Conservation (phyloP, 2,329 filamentous ascomycete genomes). For the Microdochium bolleyi region DNA sequence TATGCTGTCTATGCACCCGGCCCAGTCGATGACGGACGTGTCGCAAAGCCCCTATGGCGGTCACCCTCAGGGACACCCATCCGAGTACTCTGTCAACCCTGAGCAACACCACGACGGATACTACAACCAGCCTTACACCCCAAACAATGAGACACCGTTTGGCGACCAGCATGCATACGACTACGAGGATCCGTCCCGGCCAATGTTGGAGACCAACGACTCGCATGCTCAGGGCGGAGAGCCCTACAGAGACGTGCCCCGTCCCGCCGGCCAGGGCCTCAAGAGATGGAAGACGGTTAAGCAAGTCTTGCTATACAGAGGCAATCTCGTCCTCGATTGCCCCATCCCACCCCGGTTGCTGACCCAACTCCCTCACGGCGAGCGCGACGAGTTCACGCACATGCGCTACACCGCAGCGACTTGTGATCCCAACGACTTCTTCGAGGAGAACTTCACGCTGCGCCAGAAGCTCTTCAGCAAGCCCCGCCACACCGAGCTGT, state of each 20-base stretch:
- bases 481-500: slow-evolving; percentile 82
- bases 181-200: slow-evolving; percentile 57
- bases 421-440: slow-evolving; percentile 92
- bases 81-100: slow-evolving; percentile 70
- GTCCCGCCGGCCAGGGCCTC: slow-evolving; percentile 39
- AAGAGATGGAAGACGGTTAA: slow-evolving; percentile 98
- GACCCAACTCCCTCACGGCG: slow-evolving; percentile 81
- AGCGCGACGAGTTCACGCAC: slow-evolving; percentile 85
- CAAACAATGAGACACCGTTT: slow-evolving; percentile 48
- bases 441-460: slow-evolving; percentile 80
- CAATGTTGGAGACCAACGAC: slow-evolving; percentile 64
- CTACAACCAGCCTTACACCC: slow-evolving; percentile 76
- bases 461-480: slow-evolving; percentile 84
- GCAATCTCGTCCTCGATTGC: slow-evolving; percentile 94
- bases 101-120: slow-evolving; percentile 84
- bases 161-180: slow-evolving; percentile 59
- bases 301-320: slow-evolving; percentile 93
- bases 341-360: slow-evolving; percentile 84
- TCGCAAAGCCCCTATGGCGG: slow-evolving; percentile 36
- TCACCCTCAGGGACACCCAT: slow-evolving; percentile 40
- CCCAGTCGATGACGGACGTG: slow-evolving; percentile 49
- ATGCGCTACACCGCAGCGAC: slow-evolving; percentile 99
- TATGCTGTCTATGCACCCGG: slow-evolving; percentile 73
- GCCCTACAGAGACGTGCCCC: slow-evolving; percentile 35
- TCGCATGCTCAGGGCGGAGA: slow-evolving; percentile 24